These are phyloP conservation scores for Lanmaoa pseudosensibilis DNA, from an alignment of 768 basidiomycete species.

Conservation along the genomic window DNA sequence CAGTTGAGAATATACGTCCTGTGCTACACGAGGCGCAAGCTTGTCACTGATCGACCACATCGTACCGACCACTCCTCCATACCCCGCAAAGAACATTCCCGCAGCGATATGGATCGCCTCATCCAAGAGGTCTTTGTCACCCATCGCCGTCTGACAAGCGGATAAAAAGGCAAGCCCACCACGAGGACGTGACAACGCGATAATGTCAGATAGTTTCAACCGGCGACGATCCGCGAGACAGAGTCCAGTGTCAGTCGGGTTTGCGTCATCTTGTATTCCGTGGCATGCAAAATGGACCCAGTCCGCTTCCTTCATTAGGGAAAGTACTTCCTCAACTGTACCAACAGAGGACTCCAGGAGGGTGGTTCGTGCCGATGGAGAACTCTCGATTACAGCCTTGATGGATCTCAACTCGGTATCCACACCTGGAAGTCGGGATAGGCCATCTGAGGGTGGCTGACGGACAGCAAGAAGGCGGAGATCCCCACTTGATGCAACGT, in stretches of 20 bases:
- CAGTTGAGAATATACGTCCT: slow-evolving; percentile 30
- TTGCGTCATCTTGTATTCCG: background rate
- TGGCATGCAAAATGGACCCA: slow-evolving; percentile 6
- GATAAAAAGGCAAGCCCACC: slow-evolving; percentile 43
- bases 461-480: too few species aligned
- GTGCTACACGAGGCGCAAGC: slow-evolving; percentile 36
- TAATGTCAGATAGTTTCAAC: slow-evolving; percentile 1
- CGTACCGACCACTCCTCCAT: slow-evolving; percentile 39
- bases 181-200: slow-evolving; percentile 9
- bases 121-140: slow-evolving; percentile 33
- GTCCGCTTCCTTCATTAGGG: background rate
- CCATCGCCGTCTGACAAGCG: slow-evolving; percentile 45
- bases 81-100: slow-evolving; percentile 38
- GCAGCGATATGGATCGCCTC: slow-evolving; percentile 46
- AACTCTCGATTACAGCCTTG: too few species aligned
- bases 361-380: too few species aligned
- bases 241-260: background rate
- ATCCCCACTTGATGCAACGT: too few species aligned
- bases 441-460: too few species aligned
- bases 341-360: background rate
- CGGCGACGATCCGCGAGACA: background rate
- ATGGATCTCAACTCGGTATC: too few species aligned
- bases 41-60: slow-evolving; percentile 45
- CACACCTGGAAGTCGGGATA: too few species aligned
- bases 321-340: slow-evolving; percentile 1